These are phyloP conservation scores for Pichia norvegensis DNA, from an alignment of 1,139 yeast genomes.

Conservation along the genomic window DNA sequence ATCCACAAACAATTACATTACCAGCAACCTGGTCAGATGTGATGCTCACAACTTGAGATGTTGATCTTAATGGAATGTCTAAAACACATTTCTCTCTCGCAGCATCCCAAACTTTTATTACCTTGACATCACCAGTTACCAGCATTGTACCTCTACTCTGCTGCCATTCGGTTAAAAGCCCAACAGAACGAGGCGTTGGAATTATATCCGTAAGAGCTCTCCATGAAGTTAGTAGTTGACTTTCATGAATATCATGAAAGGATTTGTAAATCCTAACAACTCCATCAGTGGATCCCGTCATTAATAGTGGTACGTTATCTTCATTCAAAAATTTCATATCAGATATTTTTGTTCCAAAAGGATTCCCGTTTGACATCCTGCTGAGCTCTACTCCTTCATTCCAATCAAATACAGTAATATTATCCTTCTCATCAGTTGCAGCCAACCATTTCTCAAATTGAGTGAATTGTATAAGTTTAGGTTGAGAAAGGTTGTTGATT, in stretches of 20 bases:
- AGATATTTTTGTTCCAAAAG: conserved; percentile 81
- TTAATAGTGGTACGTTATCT: conserved; percentile 76
- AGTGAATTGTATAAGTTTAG: conserved; percentile 69
- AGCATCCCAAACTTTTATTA: conserved; percentile 93
- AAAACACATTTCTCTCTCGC: conserved; percentile 81
- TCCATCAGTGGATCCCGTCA: conserved; percentile 93
- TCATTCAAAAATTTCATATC: conserved; percentile 83
- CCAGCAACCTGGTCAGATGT: conserved; percentile 97
- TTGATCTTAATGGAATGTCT: conserved; percentile 87
- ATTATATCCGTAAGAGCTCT: conserved; percentile 83
- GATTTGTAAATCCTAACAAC: conserved; percentile 78
- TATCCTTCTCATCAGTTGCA: conserved; percentile 79
- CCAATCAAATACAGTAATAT: conserved; percentile 89
- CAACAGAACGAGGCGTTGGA: conserved; percentile 73
- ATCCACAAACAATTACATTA: conserved; percentile 84
- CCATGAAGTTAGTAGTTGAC: conserved; percentile 81
- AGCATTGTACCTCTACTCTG: conserved; percentile 87
- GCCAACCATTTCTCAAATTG: conserved; percentile 85
- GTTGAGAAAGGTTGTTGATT: conserved; percentile 71
- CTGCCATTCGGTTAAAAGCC: conserved; percentile 92
- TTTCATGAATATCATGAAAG: conserved; percentile 49
- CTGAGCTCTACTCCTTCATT: conserved; percentile 46
- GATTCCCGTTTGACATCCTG: conserved; percentile 76
- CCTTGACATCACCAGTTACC: conserved; percentile 92
- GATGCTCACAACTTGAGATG: conserved; percentile 79